These are phyloP conservation scores for Leptomonas pyrrhocoris DNA, from an alignment of 208 protist genomes.

Conservation along the genomic window DNA sequence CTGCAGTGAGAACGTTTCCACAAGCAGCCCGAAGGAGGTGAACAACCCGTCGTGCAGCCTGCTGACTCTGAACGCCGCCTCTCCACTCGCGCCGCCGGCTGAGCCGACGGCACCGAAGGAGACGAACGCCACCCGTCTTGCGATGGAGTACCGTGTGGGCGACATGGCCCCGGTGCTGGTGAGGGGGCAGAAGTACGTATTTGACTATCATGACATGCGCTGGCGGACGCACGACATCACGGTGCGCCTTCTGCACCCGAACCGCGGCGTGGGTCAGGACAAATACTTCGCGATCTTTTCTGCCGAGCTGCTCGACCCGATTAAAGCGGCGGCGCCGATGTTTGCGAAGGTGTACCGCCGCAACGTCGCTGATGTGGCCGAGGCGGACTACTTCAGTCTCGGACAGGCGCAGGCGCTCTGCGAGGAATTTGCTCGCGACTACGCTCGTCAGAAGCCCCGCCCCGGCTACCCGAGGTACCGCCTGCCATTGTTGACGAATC, in stretches of 20 bases:
- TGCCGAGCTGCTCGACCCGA: conserved; percentile 37
- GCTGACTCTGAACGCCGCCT: background rate
- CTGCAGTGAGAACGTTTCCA: conserved; percentile 14
- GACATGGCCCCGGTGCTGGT: conserved; percentile 32
- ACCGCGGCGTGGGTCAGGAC: conserved; percentile 53
- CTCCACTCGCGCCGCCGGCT: background rate
- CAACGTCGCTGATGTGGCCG: conserved; percentile 42
- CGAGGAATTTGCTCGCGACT: conserved; percentile 68
- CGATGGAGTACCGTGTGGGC: conserved; percentile 8
- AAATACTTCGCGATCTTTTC: conserved; percentile 57
- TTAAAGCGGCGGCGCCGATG: conserved; percentile 36
- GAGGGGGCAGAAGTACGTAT: conserved; percentile 36
- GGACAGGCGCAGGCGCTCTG: conserved; percentile 57
- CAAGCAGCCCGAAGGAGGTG: background rate
- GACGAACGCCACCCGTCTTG: conserved; percentile 1
- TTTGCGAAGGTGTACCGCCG: conserved; percentile 65
- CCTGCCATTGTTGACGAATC: conserved; percentile 44
- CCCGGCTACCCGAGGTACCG: conserved; percentile 8
- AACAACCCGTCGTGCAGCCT: conserved; percentile 2
- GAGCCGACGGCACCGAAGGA: conserved; percentile 14
- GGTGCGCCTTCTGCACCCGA: conserved; percentile 50
- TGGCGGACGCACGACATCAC: conserved; percentile 43
- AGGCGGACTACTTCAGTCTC: conserved; percentile 73
- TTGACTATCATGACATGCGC: conserved; percentile 22
- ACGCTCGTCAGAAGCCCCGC: conserved; percentile 26